Percentiles rank a stretch among this genome's conserved stretches.
phyloP scores from a whole-genome alignment of 2,329 filamentous ascomycete species.

The Penicillium sp. region DNA sequence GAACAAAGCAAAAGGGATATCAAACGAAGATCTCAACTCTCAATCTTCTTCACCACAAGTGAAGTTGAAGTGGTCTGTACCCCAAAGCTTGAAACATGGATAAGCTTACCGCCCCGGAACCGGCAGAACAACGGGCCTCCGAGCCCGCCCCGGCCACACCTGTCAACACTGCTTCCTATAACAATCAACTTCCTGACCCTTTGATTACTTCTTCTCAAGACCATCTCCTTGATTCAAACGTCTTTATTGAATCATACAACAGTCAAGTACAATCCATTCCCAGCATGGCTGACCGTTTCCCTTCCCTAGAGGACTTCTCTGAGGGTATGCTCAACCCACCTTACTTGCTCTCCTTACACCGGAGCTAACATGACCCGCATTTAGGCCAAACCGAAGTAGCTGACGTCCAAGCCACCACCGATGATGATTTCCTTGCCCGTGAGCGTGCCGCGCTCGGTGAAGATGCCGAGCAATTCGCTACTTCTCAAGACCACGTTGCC shows the following conservation, averaged over 20 bases:
- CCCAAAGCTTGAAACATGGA: slow-evolving; percentile 10
- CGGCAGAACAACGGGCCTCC: slow-evolving; percentile 10
- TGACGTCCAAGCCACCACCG: slow-evolving; percentile 38
- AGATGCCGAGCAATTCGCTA: slow-evolving; percentile 82
- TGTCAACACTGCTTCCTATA: slow-evolving; percentile 16
- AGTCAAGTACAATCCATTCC: slow-evolving; percentile 3
- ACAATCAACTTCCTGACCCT: slow-evolving; percentile 4
- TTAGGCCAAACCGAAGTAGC: slow-evolving; percentile 31
- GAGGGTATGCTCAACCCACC: slow-evolving; percentile 38
- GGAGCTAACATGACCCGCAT: slow-evolving; percentile 20
- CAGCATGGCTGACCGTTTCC: slow-evolving; percentile 68
- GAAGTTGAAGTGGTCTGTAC: slow-evolving; percentile 11
- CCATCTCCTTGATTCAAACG: slow-evolving; percentile 1
- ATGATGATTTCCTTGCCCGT: slow-evolving; percentile 76
- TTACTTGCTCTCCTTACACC: slow-evolving; percentile 16
- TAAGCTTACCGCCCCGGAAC: slow-evolving; percentile 15
- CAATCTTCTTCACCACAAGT: background rate
- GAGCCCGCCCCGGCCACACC: slow-evolving; percentile 17
- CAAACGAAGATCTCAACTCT: background rate
- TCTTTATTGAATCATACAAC: slow-evolving; percentile 6
- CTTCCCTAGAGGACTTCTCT: slow-evolving; percentile 70
- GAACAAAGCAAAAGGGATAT: background rate
- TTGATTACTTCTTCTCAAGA: background rate
- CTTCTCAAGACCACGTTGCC: slow-evolving; percentile 56
- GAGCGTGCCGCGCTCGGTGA: slow-evolving; percentile 86